Base-by-base conservation (phyloP, 805 yeast species). In the Jamesozyma piceae region DNA sequence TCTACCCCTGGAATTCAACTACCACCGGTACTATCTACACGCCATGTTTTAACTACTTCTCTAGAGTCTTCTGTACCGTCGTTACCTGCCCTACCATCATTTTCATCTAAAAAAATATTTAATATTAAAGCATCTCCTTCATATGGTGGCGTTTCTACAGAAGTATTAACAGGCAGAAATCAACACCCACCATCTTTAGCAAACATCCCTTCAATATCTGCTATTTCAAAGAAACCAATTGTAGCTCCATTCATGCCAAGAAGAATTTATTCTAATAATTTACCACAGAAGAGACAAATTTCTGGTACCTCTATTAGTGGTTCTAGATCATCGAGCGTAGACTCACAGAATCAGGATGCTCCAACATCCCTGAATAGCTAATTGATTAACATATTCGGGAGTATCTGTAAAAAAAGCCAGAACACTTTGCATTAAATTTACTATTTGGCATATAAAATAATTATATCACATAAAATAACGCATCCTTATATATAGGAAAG, bases 221-320 rank as follows among this genome's bases (percentile, higher is more conserved):
- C 42, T 3, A 30, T 38, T 11, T 24, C 32, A 3, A 33, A 9
- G 24, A 43, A 41, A 10, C 39, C 45, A 8, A 39, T 42, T n/a
- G 56, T 56, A 1, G 57, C 61, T 0, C 62, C 62, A 13, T 59
- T 57, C 44, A 52, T 55, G 27, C 63, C 64, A 3, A 55, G 51
- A 31, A 53, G 49, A 37, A 52, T 50, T n/a, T 55, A 55, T 44
- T 24, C 50, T 18, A 58, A 49, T 37, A 47, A 47, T 24, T 41
- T 60, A 8, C 65, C 65, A 3, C 63, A 58, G 31, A 60, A 60
- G 40, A 53, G 65, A 41, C 56, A 40, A 8, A 26, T 40, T 8
- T 46, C 49, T 3, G 28, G 22, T 13, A 31, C 39, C 2, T 37
- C 38, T 30, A 14, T 28, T 13, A 21, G 11, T 4, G 5, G 26